Percentiles rank a stretch among this genome's conserved stretches.
These are phyloP conservation scores for Phytophthora ohioensis DNA, from an alignment of 352 stramenopile genomes.

Conservation along the genomic window DNA sequence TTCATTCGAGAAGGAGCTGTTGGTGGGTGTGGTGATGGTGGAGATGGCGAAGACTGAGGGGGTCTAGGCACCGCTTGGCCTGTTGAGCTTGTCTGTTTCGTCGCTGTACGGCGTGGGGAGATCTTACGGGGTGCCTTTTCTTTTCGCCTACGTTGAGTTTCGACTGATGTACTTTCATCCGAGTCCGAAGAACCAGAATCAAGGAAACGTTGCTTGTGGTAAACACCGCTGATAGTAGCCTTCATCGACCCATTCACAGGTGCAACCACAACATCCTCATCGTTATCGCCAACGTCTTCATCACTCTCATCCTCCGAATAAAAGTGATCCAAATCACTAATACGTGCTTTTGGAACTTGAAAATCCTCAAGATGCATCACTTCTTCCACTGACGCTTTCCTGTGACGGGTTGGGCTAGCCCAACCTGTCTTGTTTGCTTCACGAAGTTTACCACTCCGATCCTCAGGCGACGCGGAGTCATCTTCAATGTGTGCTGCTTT, in stretches of 20 bases:
- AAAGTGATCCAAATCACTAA: slow-evolving; percentile 76
- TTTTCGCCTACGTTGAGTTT: slow-evolving; percentile 13
- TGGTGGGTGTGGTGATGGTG: slow-evolving; percentile 10
- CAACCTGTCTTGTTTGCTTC: not conserved
- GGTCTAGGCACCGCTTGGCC: slow-evolving; percentile 1
- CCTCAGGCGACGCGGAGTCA: not conserved
- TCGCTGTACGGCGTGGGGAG: slow-evolving; percentile 7
- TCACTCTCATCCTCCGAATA: slow-evolving; percentile 84
- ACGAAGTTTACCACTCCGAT: not conserved
- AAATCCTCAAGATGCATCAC: slow-evolving; percentile 81
- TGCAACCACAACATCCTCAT: slow-evolving; percentile 68
- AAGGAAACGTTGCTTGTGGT: slow-evolving; percentile 82
- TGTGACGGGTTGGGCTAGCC: slow-evolving; percentile 8
- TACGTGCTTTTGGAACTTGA: slow-evolving; percentile 63
- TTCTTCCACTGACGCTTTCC: slow-evolving; percentile 43
- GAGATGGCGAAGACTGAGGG: slow-evolving; percentile 7
- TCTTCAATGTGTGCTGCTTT: slow-evolving; percentile 4
- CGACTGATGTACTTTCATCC: slow-evolving; percentile 30
- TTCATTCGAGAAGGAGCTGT: slow-evolving; percentile 16
- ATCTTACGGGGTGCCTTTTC: slow-evolving; percentile 9
- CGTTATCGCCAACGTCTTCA: slow-evolving; percentile 43
- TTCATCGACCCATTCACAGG: slow-evolving; percentile 39
- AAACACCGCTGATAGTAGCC: slow-evolving; percentile 38
- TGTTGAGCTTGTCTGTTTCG: slow-evolving; percentile 17
- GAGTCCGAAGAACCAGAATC: slow-evolving; percentile 71